Evolutionary conservation across 441 rosid genomes (phyloP), one percentile per base, ranked within the genome.

Genomic region (Bocquillonia castaneifolia): DNA sequence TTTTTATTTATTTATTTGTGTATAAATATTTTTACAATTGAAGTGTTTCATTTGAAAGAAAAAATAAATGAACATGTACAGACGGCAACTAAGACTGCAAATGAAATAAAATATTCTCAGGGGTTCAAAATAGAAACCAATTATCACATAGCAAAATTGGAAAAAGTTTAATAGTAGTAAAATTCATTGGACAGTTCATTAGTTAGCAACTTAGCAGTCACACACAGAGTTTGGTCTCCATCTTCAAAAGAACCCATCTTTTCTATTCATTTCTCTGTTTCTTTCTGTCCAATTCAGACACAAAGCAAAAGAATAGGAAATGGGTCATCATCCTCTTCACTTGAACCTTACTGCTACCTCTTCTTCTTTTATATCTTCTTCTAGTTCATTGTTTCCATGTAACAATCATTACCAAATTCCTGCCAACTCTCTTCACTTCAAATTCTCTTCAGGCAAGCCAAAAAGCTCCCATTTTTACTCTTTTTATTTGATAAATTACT

Each of bases 381-480:
- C 54, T 20, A 71, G 56, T 63, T 34, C 44, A 9, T 9, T 34
- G 2, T 63, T 71, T 44, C 63, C 56, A 10, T 55, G 45, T 47
- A 48, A 39, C 44, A 20, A 28, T 57, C 22, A n/a, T 44, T 34
- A 34, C 14, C 68, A 15, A 31, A 6, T 63, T 71, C 64, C 64
- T 18, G 36, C 31, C 74, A 63, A 23, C 0, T 71, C 74, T 9
- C 18, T 36, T 31, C 36, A 31, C 52, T 32, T 55, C 13, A 67
- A 71, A 55, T 71, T 40, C 56, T 28, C 56, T 18, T 45, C 26
- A 47, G 74, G 74, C 39, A 71, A 71, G 68, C 29, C 52, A 37
- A 63, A 63, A 18, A 34, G 39, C 10, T 51, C 17, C 48, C n/a
- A 3, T 40, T 56, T 29, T 52, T 34, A 2, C 10, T 64, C 18